Base-by-base conservation (phyloP, 768 basidiomycete genomes). In the Cystoderma amianthinum region DNA sequence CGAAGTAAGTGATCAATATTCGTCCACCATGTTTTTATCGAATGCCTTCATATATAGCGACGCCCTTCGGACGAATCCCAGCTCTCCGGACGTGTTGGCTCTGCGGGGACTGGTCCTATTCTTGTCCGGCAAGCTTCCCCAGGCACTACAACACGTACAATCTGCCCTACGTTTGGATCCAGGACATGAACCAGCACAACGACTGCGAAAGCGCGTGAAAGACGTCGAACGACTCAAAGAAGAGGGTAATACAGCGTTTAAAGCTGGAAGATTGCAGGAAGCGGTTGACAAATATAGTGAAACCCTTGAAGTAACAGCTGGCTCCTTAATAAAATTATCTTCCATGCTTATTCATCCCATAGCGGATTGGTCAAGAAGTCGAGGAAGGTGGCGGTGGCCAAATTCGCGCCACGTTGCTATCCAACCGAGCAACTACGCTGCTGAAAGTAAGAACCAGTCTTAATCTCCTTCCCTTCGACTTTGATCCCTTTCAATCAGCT, bases 141-240 rank as follows among this genome's bases (percentile, higher is more conserved):
- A 83, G 49, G 79, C 88, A 2, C 63, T 84, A 22, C 78, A 82
- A 45, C 88, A 93, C 50, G 71, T 71, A 24, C 68, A 72, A 40
- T 78, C 76, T 9, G 87, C 89, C 0, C 71, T 94, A 5, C 74
- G 84, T 17, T 64, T 82, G 22, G 91, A 93, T 56, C 91, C 90
- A 0, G 83, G 82, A 11, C 76, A 86, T 50, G 78, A 78, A 44
- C 67, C 65, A 4, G 88, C 89, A 0, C 76, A 79, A 45, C 73
- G 72, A 33, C 62, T 92, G 40, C 74, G 90, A 32, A 85, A 80
- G 57, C 77, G 86, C 4, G 72, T 88, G n/a, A 85, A 83, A 49
- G 85, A 86, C 23, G 78, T 94, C 13, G 90, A 94, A 46, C 67
- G 78, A 43, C 56, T 85, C 32, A 93, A 93, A 53, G 90, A 92